Evolutionary conservation across 495 filamentous ascomycete species (phyloP), one percentile per base, ranked within the genome.

Genomic region (Xanthoparmelia taractica): DNA sequence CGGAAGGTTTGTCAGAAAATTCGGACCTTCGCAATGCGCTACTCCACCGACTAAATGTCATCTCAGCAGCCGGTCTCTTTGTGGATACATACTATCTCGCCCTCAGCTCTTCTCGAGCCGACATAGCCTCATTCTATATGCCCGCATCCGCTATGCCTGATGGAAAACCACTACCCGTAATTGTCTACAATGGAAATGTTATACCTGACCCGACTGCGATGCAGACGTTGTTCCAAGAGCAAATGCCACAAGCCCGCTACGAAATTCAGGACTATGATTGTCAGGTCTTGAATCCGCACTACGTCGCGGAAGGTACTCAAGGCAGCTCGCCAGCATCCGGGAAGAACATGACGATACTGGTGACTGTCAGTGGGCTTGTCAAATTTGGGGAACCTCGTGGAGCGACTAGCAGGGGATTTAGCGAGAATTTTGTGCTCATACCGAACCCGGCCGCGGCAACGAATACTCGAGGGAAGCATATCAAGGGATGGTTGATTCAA

Each of bases 401-500:
- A 38, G 80, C 77, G 23, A 18, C 79, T 15, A 80, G 82, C 70
- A 80, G 81, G 61, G 81, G 78, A 10, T 94, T 95, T 73, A 86
- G 83, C 58, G 90, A 96, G 68, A 84, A 77, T 10, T 85, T 93
- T 65, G 79, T 92, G 2, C 73, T 96, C 48, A 86, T 92, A 36
- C 90, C 90, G 27, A 92, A 92, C 69, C 81, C 81, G 66, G 81
- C 85, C 27, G 73, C 79, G 18, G 76, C 80, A 23, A 75, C 66
- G 38, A 75, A 74, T 34, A 73, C 77, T 62, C 78, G 77, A 55
- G 73, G 70, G 61, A 70, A 71, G 61, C 60, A 67, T 52, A 64
- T 61, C 41, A 79, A 74, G 63, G 77, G 76, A 41, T 91, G 85
- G 82, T 72, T 92, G 41, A 84, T 92, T 57, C 80, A 85, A 63